Evolutionary conservation across 768 basidiomycete species (phyloP).

Genomic region (Exidia glandulosa): DNA sequence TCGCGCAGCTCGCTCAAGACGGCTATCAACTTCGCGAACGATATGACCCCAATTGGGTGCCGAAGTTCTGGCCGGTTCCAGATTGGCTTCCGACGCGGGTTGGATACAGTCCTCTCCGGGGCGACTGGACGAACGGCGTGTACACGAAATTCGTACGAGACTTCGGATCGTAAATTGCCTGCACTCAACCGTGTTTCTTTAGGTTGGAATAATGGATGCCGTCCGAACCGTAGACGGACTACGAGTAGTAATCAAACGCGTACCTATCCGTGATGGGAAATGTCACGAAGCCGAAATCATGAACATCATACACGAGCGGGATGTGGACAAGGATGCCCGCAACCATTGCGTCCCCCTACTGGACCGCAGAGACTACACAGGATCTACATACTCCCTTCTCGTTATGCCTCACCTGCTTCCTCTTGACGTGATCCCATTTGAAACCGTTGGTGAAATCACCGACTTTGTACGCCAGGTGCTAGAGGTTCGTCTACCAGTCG

Average conservation of each 20-base stretch:
- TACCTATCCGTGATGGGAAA: background rate
- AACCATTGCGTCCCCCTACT: slow-evolving; percentile 23
- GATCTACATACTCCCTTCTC: too few species aligned
- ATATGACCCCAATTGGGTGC: too few species aligned
- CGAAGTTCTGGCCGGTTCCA: too few species aligned
- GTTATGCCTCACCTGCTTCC: slow-evolving; percentile 29
- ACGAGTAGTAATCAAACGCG: background rate
- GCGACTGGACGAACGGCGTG: too few species aligned
- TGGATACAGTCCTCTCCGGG: too few species aligned
- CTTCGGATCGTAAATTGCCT: too few species aligned
- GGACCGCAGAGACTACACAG: slow-evolving; percentile 7
- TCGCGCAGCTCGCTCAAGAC: too few species aligned
- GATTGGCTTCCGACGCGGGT: too few species aligned
- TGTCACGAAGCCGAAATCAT: background rate
- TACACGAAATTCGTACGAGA: too few species aligned
- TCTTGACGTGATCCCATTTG: slow-evolving; percentile 25
- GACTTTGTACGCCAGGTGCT: slow-evolving; percentile 21
- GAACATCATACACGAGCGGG: background rate
- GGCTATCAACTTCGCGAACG: too few species aligned
- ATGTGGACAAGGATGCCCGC: slow-evolving; percentile 10
- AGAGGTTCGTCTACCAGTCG: slow-evolving; percentile 12
- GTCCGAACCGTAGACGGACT: background rate
- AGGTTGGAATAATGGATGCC: background rate
- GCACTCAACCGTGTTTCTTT: too few species aligned
- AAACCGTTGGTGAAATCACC: slow-evolving; percentile 20